phyloP scores from a whole-genome alignment of 2,329 filamentous ascomycete species.

The Botrytis cinerea region DNA sequence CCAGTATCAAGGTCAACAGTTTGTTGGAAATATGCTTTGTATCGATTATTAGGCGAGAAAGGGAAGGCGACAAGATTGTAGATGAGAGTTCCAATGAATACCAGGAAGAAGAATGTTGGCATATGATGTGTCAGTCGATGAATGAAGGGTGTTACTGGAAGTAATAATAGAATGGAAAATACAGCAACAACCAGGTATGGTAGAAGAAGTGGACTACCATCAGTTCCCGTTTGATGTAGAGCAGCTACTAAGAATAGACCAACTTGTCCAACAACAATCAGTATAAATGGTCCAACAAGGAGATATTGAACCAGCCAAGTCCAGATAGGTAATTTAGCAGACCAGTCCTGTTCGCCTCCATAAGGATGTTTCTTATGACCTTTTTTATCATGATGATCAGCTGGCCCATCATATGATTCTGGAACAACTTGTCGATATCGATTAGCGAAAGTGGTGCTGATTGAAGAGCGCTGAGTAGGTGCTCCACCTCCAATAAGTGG shows the following conservation, averaged over 20 bases:
- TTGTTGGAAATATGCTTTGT: slow-evolving; percentile 89
- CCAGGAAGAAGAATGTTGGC: slow-evolving; percentile 71
- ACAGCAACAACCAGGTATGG: slow-evolving; percentile 71
- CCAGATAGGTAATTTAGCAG: slow-evolving; percentile 74
- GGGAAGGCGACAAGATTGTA: slow-evolving; percentile 90
- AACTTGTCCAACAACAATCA: slow-evolving; percentile 77
- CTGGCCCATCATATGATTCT: slow-evolving; percentile 33
- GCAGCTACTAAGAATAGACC: slow-evolving; percentile 71
- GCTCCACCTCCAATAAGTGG: slow-evolving; percentile 51
- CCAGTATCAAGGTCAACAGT: slow-evolving; percentile 73
- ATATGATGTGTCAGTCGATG: slow-evolving; percentile 84
- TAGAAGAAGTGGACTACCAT: slow-evolving; percentile 72
- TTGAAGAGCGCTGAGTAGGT: slow-evolving; percentile 50
- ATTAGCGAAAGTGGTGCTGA: slow-evolving; percentile 58
- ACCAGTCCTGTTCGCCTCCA: slow-evolving; percentile 83
- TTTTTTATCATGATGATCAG: slow-evolving; percentile 31
- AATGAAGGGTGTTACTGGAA: slow-evolving; percentile 80
- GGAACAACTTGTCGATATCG: slow-evolving; percentile 46
- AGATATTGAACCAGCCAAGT: slow-evolving; percentile 88
- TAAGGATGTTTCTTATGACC: slow-evolving; percentile 51
- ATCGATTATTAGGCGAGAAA: slow-evolving; percentile 74
- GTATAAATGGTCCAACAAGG: slow-evolving; percentile 72
- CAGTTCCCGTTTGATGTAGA: slow-evolving; percentile 77
- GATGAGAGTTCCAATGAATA: slow-evolving; percentile 74
- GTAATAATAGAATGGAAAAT: slow-evolving; percentile 69